phyloP scores from a whole-genome alignment of 2,329 filamentous ascomycete genomes.

The Didymella pinodella region DNA sequence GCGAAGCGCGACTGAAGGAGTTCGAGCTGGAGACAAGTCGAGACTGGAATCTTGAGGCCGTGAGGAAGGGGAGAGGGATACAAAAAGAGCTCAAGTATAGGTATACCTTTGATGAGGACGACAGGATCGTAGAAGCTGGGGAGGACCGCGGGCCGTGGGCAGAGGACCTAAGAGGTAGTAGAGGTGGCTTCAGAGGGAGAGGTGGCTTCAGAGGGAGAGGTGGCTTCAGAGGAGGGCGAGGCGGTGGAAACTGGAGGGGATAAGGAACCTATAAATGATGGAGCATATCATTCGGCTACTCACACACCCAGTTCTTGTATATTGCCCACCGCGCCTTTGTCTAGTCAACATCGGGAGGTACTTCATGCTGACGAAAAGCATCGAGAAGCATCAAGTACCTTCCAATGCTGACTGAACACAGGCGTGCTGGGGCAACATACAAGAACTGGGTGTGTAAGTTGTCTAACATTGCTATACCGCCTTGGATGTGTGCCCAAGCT shows the following conservation, averaged over 20 bases:
- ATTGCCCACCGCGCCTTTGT: too few relatives aligned
- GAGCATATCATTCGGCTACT: too few relatives aligned
- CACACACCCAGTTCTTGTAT: too few relatives aligned
- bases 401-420: too few relatives aligned
- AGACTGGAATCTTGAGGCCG: conserved; percentile 51
- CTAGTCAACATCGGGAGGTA: too few relatives aligned
- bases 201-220: conserved; percentile 21
- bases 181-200: conserved; percentile 20
- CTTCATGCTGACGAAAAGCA: too few relatives aligned
- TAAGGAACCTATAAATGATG: not conserved
- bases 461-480: too few relatives aligned
- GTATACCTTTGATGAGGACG: conserved; percentile 55
- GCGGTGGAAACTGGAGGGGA: conserved; percentile 25
- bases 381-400: too few relatives aligned
- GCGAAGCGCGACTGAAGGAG: conserved; percentile 68
- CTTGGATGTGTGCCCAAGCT: too few relatives aligned
- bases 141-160: conserved; percentile 44
- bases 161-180: conserved; percentile 29
- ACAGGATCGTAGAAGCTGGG: conserved; percentile 54
- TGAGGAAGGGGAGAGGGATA: conserved; percentile 41
- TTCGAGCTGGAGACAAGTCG: conserved; percentile 58
- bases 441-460: too few relatives aligned
- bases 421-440: too few relatives aligned
- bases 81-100: conserved; percentile 47
- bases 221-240: conserved; percentile 22